Base-by-base conservation (phyloP, 2,329 filamentous ascomycete genomes). In the Fonsecaea erecta region DNA sequence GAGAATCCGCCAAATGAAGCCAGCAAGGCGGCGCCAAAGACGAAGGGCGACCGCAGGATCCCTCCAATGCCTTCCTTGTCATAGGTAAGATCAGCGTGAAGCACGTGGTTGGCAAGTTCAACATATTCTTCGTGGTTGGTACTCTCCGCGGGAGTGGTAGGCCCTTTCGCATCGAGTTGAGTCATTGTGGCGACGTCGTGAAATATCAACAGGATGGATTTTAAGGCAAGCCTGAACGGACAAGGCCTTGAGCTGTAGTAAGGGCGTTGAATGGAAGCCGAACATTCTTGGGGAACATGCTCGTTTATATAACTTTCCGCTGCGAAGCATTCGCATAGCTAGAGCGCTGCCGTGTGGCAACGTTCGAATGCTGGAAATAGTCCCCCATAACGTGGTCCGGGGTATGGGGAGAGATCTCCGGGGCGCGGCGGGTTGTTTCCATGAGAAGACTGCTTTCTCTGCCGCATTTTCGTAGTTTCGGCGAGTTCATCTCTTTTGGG, bases 21-120 rank as follows among this genome's bases (percentile, higher is more conserved):
- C 12, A 82, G 71, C 12, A 81, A 72, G 0, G 79, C 79, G 6
- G 78, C 79, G 16, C 78, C 77, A 16, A 80, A 75, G n/a, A 82
- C 77, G 59, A 77, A 81, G 0, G 76, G 74, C 0, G 77, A 79
- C 34, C 69, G 67, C 14, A 78, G 14, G 18, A 80, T 72, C 4
- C 75, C 76, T 26, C 34, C 11, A 18, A 57, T 43, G 35, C 54
- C 54, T 14, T 43, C 21, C 16, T 43, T 43, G 37, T 43, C 37
- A 6, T 43, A 43, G 16, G 2, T 9, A 21, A 43, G 16, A 5
- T 43, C 37, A 4, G 37, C 21, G 37, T 37, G 35, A 37, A 37
- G 35, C 35, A 37, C 35, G 12, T 37, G 35, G 9, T 37, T 37
- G 1, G 35, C 16, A 14, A 37, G 35, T 9, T 37, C 35, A 14